Conservation (phyloP, 345 rosid species). For the Brassica juncea region DNA sequence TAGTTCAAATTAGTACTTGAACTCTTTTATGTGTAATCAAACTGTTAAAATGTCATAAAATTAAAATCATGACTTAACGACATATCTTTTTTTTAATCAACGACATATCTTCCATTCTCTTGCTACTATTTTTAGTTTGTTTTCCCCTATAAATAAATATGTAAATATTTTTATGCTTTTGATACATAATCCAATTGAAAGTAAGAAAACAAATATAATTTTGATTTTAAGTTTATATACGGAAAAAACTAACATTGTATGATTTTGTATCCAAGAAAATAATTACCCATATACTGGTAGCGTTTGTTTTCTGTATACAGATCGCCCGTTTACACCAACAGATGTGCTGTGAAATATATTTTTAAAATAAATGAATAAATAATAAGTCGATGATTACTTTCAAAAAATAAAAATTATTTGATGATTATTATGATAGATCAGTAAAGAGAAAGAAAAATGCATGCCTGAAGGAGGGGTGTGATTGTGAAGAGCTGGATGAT, state of each 20-base stretch:
- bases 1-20: not conserved
- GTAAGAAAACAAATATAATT: not conserved
- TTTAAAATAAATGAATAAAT: too few species aligned
- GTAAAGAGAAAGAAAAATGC: constrained; percentile 6
- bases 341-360: not conserved
- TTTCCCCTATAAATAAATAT: not conserved
- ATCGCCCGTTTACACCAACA: not conserved
- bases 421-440: not conserved
- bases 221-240: not conserved
- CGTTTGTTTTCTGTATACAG: not conserved
- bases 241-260: not conserved
- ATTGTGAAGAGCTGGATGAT: constrained; percentile 37
- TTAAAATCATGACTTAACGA: not conserved
- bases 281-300: not conserved
- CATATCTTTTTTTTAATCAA: not conserved
- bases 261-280: not conserved
- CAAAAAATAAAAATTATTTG: not conserved
- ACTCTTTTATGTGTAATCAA: not conserved
- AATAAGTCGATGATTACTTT: not conserved
- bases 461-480: constrained; percentile 38
- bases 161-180: not conserved
- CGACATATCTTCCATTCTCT: not conserved
- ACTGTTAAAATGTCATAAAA: not conserved
- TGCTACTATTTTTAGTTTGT: not conserved
- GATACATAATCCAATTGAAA: not conserved